phyloP scores from a whole-genome alignment of 768 basidiomycete species.

The Suillus discolor region DNA sequence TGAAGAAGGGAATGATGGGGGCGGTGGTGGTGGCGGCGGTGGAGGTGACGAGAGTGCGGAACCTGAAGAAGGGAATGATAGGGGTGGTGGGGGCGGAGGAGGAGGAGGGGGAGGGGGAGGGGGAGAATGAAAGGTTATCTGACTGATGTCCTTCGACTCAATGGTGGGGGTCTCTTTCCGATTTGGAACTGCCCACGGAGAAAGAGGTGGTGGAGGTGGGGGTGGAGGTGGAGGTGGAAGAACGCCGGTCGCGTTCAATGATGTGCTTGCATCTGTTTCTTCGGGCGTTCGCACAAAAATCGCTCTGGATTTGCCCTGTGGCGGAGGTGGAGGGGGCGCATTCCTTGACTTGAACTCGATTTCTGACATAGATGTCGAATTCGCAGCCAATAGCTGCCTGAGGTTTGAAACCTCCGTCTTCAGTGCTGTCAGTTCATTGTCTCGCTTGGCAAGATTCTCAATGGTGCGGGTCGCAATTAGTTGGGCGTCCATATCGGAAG shows the following conservation, averaged over 20 bases:
- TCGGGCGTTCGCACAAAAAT: not conserved
- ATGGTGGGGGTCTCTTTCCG: constrained; percentile 18
- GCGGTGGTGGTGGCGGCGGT: constrained; percentile 28
- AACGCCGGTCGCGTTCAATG: constrained; percentile 11
- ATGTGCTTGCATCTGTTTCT: not conserved
- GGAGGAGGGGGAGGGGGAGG: constrained; percentile 37
- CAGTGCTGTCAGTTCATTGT: constrained; percentile 61
- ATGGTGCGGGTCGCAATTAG: constrained; percentile 71
- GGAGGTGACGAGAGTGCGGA: constrained; percentile 24
- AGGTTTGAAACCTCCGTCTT: constrained; percentile 50
- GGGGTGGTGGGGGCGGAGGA: constrained; percentile 28
- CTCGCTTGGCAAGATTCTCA: constrained; percentile 67
- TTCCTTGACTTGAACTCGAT: constrained; percentile 71
- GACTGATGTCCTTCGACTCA: not conserved
- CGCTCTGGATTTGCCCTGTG: constrained; percentile 21
- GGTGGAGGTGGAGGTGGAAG: constrained; percentile 22
- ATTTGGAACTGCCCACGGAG: constrained; percentile 14
- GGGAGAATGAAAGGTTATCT: constrained; percentile 9
- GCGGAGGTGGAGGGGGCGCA: constrained; percentile 65
- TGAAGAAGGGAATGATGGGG: constrained; percentile 10
- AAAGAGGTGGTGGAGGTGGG: constrained; percentile 23
- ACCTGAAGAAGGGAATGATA: constrained; percentile 9
- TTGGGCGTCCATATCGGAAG: constrained; percentile 62
- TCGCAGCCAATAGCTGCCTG: constrained; percentile 51
- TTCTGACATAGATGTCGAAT: constrained; percentile 57